A percentile compares a stretch with the other conserved stretches of the same genome.
phyloP scores from a whole-genome alignment of 1,284 basidiomycete species.

The Moniliophthora roreri region DNA sequence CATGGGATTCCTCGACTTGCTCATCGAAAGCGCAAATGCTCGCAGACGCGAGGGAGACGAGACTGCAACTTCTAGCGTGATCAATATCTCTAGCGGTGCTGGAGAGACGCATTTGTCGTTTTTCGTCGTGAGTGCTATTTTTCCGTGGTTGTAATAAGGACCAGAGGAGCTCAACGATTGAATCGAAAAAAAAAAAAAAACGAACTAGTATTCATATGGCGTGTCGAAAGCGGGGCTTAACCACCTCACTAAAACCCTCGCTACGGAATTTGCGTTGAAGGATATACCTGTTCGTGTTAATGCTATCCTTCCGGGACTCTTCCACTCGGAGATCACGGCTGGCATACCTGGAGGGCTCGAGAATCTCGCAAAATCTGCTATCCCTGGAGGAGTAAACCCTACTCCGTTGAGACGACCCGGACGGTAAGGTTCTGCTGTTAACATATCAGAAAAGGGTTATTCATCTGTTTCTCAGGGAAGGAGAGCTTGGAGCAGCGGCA shows the following conservation, averaged over 20 bases:
- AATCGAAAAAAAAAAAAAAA: no score
- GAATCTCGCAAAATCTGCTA: slow-evolving; percentile 13
- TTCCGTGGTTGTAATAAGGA: neutral
- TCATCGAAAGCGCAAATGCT: slow-evolving; percentile 25
- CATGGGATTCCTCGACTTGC: slow-evolving; percentile 30
- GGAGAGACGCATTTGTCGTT: slow-evolving; percentile 17
- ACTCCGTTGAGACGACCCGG: slow-evolving; percentile 22
- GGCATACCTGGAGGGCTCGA: slow-evolving; percentile 13
- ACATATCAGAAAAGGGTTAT: no score
- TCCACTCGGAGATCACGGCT: slow-evolving; percentile 27
- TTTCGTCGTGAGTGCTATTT: neutral
- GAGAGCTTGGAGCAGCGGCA: no score
- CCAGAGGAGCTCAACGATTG: no score
- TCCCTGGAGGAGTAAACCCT: slow-evolving; percentile 16
- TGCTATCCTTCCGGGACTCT: slow-evolving; percentile 31
- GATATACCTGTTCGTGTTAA: slow-evolving; percentile 30
- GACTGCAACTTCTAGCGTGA: slow-evolving; percentile 24
- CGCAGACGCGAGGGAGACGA: slow-evolving; percentile 12
- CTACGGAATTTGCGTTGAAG: slow-evolving; percentile 29
- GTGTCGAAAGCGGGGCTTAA: slow-evolving; percentile 30
- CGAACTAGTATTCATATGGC: slow-evolving; percentile 34
- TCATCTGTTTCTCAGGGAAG: no score
- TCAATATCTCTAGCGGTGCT: slow-evolving; percentile 32
- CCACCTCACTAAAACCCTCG: slow-evolving; percentile 30
- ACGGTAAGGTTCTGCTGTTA: neutral